A percentile compares a stretch with the other conserved stretches of the same genome.
phyloP scores from a whole-genome alignment of 345 rosid genomes.

The Boechera divaricarpa region DNA sequence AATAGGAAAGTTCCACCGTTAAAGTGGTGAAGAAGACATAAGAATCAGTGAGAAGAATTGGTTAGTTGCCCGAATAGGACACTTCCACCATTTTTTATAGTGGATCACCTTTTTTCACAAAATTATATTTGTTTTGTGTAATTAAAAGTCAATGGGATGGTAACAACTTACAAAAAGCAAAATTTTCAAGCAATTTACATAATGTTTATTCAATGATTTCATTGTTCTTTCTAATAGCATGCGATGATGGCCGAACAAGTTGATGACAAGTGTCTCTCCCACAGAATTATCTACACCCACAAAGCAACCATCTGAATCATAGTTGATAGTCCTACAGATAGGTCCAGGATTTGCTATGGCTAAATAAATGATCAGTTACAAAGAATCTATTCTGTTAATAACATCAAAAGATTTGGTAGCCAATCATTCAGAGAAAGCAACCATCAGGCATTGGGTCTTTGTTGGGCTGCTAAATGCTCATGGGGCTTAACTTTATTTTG shows the following conservation, averaged over 20 bases:
- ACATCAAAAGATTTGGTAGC: conserved; percentile 13
- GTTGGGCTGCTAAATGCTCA: conserved; percentile 9
- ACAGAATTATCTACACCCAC: not conserved
- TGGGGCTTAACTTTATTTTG: not conserved
- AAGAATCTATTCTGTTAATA: not conserved
- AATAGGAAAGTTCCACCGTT: conserved; percentile 47
- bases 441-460: conserved; percentile 23
- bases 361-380: not conserved
- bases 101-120: conserved; percentile 18
- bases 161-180: conserved; percentile 32
- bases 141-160: conserved; percentile 18
- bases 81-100: conserved; percentile 38
- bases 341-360: conserved; percentile 11
- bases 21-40: conserved; percentile 29
- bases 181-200: conserved; percentile 1
- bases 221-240: not conserved
- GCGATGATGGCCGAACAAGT: conserved; percentile 13
- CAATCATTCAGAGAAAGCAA: not conserved
- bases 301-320: conserved; percentile 8
- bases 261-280: conserved; percentile 30
- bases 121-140: conserved; percentile 14
- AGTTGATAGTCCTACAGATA: not conserved
- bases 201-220: conserved; percentile 24
- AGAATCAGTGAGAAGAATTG: conserved; percentile 32
- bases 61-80: conserved; percentile 48